Base-by-base conservation (phyloP, 2,329 filamentous ascomycete genomes). In the Cladosporium sp. region DNA sequence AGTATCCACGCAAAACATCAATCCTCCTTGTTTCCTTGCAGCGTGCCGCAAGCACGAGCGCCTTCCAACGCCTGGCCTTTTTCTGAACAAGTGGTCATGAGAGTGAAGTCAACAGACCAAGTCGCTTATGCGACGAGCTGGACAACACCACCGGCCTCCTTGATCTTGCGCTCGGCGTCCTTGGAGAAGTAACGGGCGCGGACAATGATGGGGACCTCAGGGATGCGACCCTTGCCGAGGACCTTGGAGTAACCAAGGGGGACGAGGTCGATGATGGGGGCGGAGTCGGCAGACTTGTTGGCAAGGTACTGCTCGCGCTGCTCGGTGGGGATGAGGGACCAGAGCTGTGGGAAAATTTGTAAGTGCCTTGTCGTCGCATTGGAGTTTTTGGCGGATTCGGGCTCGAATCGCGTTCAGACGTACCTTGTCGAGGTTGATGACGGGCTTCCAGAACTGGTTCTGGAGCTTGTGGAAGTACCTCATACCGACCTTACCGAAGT, bases 381-480 rank as follows among this genome's bases (percentile, higher is more conserved):
- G 30, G 38, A 15, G 15, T n/a, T 34, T 22, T 13, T 41, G 37
- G 45, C 37, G 32, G 22, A 34, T 47, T 47, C 38, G 43, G 32
- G 43, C 9, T 20, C 13, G 43, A 17, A 11, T 3, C 15, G 19
- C 9, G n/a, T 19, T 15, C 7, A 11, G 27, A 53, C 60, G 42
- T 76, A 92, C 88, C 88, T 97, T 99, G 79, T 97, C 93, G 67
- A 99, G 80, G 83, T 99, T 99, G 86, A 99, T 87, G 67, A 89
- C 83, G 63, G 93, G 93, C 82, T 96, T 96, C 93, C 92, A 99
- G 83, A 92, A 90, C 73, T 95, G 87, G 82, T 92, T 92, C 70
- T 85, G 82, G 71, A 89, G 85, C 79, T 93, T 91, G 84, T 97
- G 92, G 88, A 96, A 96, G 80, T 92, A 68, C 38, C 68, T 54